A percentile compares a stretch with the other conserved stretches of the same genome.
These are phyloP conservation scores for Capsella bursapastoris DNA, from an alignment of 345 rosid genomes.

Conservation along the genomic window DNA sequence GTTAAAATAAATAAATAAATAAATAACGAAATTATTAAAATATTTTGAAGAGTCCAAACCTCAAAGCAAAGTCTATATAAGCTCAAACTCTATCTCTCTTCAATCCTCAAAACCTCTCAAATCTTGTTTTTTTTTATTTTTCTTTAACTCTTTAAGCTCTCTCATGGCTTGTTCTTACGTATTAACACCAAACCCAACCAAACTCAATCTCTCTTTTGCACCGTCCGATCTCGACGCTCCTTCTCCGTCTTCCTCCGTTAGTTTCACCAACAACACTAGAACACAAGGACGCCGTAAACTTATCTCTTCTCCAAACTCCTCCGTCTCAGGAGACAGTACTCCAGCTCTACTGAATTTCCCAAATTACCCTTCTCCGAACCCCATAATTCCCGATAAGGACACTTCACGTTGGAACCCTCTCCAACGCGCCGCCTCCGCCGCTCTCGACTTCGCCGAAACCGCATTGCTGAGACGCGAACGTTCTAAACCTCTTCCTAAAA, in stretches of 20 bases:
- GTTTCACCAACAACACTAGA: constrained; percentile 33
- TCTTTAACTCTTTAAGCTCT: constrained; percentile 5
- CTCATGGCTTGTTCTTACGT: constrained; percentile 54
- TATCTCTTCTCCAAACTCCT: constrained; percentile 29
- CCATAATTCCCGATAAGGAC: constrained; percentile 43
- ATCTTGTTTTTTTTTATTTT: constrained; percentile 32
- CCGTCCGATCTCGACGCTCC: constrained; percentile 43
- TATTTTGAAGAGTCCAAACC: constrained; percentile 20
- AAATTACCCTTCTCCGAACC: constrained; percentile 44
- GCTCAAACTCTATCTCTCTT: constrained; percentile 24
- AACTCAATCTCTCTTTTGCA: constrained; percentile 44
- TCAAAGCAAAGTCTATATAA: constrained; percentile 42
- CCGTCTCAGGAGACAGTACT: constrained; percentile 51
- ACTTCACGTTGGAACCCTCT: constrained; percentile 60
- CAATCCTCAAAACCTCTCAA: constrained; percentile 29
- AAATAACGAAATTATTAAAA: background rate
- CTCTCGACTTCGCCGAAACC: constrained; percentile 65
- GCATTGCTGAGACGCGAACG: constrained; percentile 69
- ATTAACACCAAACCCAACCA: constrained; percentile 46
- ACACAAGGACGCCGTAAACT: constrained; percentile 30
- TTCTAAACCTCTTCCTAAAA: constrained; percentile 72
- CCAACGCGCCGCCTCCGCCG: constrained; percentile 70
- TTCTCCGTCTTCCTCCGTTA: constrained; percentile 42
- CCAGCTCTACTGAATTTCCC: constrained; percentile 69
- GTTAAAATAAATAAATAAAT: background rate